A percentile compares a stretch with the other conserved stretches of the same genome.
These are phyloP conservation scores for Trichoderma cornu-damae DNA, from an alignment of 2,329 filamentous ascomycete genomes.

Conservation along the genomic window DNA sequence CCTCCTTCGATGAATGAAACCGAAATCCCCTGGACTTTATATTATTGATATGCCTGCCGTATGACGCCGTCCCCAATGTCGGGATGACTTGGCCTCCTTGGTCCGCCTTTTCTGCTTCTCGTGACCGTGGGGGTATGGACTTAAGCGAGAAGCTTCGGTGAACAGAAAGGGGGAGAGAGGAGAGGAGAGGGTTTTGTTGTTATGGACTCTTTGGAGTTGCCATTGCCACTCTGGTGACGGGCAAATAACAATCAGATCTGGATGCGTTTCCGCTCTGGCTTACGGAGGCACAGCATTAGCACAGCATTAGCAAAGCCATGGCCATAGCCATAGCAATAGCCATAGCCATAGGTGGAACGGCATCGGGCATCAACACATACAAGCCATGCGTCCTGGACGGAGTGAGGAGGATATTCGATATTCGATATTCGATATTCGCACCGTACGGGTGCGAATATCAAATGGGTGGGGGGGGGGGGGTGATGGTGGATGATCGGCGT, in stretches of 20 bases:
- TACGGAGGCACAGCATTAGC: not conserved
- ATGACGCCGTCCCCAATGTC: constrained; percentile 4
- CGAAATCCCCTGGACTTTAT: not conserved
- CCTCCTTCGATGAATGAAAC: no score
- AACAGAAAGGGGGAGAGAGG: not conserved
- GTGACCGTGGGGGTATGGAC: constrained; percentile 6
- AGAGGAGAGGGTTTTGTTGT: no score
- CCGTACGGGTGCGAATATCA: not conserved
- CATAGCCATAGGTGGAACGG: not conserved
- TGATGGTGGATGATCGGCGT: constrained; percentile 1
- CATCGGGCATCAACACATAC: constrained; percentile 1
- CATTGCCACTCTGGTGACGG: not conserved
- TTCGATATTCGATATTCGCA: no score
- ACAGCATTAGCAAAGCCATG: no score
- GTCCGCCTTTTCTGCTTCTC: not conserved
- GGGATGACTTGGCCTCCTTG: constrained; percentile 1
- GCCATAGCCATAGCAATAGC: no score
- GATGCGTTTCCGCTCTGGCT: not conserved
- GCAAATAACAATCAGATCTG: not conserved
- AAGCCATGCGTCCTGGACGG: not conserved
- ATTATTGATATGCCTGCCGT: not conserved
- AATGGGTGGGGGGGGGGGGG: not conserved
- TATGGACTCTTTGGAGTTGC: not conserved
- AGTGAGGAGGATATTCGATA: no score
- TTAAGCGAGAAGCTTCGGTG: not conserved